These are phyloP conservation scores for Epichloe brachyelytri DNA, from an alignment of 2,329 filamentous ascomycete species.

Conservation along the genomic window DNA sequence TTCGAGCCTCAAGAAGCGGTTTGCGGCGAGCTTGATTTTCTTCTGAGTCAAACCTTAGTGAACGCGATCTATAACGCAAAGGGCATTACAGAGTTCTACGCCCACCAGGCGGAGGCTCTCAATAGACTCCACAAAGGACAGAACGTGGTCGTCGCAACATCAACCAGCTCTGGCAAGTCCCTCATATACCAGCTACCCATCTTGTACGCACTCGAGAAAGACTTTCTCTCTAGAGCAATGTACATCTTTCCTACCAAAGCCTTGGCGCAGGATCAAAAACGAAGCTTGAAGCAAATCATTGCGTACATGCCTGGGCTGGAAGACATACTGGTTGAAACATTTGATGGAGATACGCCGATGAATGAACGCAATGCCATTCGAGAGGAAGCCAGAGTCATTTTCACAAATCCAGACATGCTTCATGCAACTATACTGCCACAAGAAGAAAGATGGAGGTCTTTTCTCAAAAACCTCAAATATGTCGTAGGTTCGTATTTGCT, in stretches of 20 bases:
- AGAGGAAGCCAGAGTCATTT: slow-evolving; percentile 83
- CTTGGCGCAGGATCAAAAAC: slow-evolving; percentile 82
- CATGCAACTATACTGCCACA: slow-evolving; percentile 89
- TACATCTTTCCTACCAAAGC: slow-evolving; percentile 98
- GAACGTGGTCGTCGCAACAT: slow-evolving; percentile 86
- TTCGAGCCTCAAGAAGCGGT: slow-evolving; percentile 76
- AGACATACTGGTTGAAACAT: slow-evolving; percentile 73
- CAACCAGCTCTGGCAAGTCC: slow-evolving; percentile 92
- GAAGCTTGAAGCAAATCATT: slow-evolving; percentile 77
- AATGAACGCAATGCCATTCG: slow-evolving; percentile 63
- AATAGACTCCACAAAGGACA: slow-evolving; percentile 72
- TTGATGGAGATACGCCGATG: slow-evolving; percentile 91
- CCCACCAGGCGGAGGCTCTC: slow-evolving; percentile 87
- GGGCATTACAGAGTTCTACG: slow-evolving; percentile 73
- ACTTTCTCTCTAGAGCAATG: slow-evolving; percentile 70
- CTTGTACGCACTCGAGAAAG: slow-evolving; percentile 69
- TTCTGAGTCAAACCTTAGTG: slow-evolving; percentile 82
- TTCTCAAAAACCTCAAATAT: slow-evolving; percentile 77
- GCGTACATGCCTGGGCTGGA: slow-evolving; percentile 67
- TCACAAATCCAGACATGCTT: slow-evolving; percentile 97
- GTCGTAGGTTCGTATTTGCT: slow-evolving; percentile 50
- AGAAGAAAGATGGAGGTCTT: slow-evolving; percentile 78
- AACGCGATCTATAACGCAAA: slow-evolving; percentile 91
- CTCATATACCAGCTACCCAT: slow-evolving; percentile 97
- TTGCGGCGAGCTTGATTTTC: slow-evolving; percentile 73